Evolutionary conservation across 225 moss, liverwort and hornwort species (phyloP), one percentile per base, ranked within the genome.

Genomic region (Bryum argenteum): DNA sequence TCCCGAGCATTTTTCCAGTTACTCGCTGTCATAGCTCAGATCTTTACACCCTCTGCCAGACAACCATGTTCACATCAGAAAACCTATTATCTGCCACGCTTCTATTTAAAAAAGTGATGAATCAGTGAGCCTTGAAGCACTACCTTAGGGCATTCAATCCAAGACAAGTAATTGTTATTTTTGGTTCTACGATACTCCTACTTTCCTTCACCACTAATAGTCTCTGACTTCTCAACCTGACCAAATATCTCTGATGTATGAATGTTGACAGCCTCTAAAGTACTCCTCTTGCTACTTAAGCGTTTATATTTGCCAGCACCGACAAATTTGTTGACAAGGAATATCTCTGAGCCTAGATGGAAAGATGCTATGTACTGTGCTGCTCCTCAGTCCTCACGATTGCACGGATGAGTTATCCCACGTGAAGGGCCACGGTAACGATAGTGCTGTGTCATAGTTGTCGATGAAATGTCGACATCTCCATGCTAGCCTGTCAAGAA

Each of bases 1-100:
- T 66, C 73, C 80, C 77, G 51, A 68, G 57, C 80, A 77, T 71
- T 51, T 74, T 66, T 50, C 74, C 63, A 70, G 77, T 43, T 71
- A 66, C 54, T 53, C 14, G 41, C 39, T 17, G 62, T 84, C 77
- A 77, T 74, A 57, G 70, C 73, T 67, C 71, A 58, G 76, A 54
- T 53, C 26, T 43, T 70, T 42, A 44, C 48, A 57, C 47, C 77
- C 71, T 54, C 80, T 79, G 77, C 54, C 67, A 77, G 39, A 12
- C 54, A 84, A 65, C 64, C 51, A 37, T 58, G 61, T 67, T 78
- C 56, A 62, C 69, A 66, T 81, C 59, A 81, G 65, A 54, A 69
- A 44, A 47, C 14, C 40, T 38, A 38, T 24, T 54, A 45, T 39
- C 45, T 17, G 58, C 23, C 43, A 12, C 19, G n/a, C 62, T 63